A percentile compares a stretch with the other conserved stretches of the same genome.
Evolutionary conservation across 169 alveolate genomes (phyloP).

Genomic region (Blepharisma undulans): DNA sequence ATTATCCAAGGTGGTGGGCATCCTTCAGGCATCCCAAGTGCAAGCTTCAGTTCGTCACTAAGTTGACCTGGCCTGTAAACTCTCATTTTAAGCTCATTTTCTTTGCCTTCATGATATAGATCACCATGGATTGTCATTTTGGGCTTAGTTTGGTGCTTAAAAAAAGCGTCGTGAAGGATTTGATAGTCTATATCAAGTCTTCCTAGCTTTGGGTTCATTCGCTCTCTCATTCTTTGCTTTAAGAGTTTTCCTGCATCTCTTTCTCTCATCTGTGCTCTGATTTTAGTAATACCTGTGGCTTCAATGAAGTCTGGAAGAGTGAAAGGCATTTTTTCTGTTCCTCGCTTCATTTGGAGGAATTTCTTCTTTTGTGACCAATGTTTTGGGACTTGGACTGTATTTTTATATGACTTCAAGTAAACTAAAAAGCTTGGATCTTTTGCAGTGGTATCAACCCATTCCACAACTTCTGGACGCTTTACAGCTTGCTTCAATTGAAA

Average conservation of each 20-base stretch:
- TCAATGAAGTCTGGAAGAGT: constrained; percentile 94
- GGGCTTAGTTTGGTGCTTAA: constrained; percentile 96
- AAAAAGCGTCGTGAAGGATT: constrained; percentile 98
- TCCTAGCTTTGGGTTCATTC: constrained; percentile 97
- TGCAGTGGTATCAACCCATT: constrained; percentile 95
- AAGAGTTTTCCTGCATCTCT: constrained; percentile 93
- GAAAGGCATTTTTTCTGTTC: constrained; percentile 94
- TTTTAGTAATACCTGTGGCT: constrained; percentile 86
- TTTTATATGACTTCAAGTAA: constrained; percentile 92
- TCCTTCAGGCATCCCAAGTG: constrained; percentile 95
- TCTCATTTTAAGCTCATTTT: constrained; percentile 92
- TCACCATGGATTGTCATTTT: constrained; percentile 95
- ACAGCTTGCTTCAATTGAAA: constrained; percentile 3
- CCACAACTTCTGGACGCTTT: constrained; percentile 87
- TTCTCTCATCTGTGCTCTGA: constrained; percentile 85
- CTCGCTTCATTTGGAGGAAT: constrained; percentile 94
- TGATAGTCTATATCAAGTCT: constrained; percentile 96
- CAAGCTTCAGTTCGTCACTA: constrained; percentile 92
- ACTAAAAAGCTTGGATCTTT: constrained; percentile 95
- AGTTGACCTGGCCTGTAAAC: constrained; percentile 95
- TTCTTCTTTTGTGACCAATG: constrained; percentile 98
- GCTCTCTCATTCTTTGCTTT: constrained; percentile 95
- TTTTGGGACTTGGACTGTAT: constrained; percentile 96
- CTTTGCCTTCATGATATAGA: constrained; percentile 97
- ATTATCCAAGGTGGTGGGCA: constrained; percentile 98